Evolutionary conservation across 2,329 filamentous ascomycete genomes (phyloP).

Genomic region (Elsinoe fawcettii): DNA sequence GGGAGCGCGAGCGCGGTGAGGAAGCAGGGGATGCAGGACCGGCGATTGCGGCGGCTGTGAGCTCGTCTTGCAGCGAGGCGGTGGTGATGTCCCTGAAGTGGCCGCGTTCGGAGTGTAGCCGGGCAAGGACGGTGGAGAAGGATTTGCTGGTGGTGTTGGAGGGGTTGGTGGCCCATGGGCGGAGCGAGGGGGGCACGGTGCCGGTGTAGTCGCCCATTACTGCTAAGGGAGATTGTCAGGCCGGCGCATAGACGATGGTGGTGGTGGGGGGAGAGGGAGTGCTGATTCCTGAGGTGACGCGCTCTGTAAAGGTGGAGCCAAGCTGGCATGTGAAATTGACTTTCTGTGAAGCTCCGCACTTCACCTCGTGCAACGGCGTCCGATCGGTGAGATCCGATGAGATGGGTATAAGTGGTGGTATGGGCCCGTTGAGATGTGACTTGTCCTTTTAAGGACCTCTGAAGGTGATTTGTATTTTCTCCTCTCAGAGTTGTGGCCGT

Average conservation of each 20-base stretch:
- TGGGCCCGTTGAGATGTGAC: not conserved
- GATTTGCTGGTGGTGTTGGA: slow-evolving; percentile 49
- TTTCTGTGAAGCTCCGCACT: slow-evolving; percentile 8
- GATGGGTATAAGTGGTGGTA: not conserved
- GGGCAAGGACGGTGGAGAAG: slow-evolving; percentile 67
- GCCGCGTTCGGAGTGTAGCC: slow-evolving; percentile 70
- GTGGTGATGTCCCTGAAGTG: slow-evolving; percentile 77
- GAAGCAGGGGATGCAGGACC: slow-evolving; percentile 32
- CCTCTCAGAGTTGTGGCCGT: not conserved
- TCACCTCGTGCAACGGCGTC: slow-evolving; percentile 8
- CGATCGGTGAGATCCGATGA: slow-evolving; percentile 1
- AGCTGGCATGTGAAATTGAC: slow-evolving; percentile 13
- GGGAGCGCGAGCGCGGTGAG: slow-evolving; percentile 42
- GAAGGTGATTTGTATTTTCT: not conserved
- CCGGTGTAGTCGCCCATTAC: slow-evolving; percentile 15
- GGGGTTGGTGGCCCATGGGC: slow-evolving; percentile 49
- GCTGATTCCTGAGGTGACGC: not conserved
- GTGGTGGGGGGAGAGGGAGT: not conserved
- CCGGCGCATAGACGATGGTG: not conserved
- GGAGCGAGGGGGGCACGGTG: slow-evolving; percentile 35
- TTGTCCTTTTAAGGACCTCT: not conserved
- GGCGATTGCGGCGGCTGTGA: slow-evolving; percentile 42
- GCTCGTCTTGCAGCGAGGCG: slow-evolving; percentile 61
- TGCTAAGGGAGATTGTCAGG: not conserved
- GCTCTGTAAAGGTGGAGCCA: not conserved